Evolutionary conservation across 768 basidiomycete genomes (phyloP), one percentile per base, ranked within the genome.

Genomic region (Trametes sanguinea): DNA sequence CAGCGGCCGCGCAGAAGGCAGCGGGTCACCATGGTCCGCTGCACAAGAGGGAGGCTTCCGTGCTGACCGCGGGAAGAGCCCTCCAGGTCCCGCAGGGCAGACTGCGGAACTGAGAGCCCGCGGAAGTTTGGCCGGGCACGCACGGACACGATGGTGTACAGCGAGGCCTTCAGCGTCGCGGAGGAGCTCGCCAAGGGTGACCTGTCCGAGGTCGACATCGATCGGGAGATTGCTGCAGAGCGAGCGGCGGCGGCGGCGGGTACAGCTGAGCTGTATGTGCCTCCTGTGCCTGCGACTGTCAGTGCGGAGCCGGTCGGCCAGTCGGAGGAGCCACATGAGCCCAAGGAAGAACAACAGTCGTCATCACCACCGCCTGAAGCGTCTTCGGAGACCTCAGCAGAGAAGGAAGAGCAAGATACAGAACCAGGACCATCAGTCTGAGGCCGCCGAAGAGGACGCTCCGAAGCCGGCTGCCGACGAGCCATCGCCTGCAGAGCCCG

Each of bases 81-180:
- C 68, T 0, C 68, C 69, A 0, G 63, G 61, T 3, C 67, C 65
- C 0, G 56, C 65, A 2, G 61, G 46, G 51, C 61, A 53, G 35
- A 45, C 82, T n/a, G 42, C 75, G 82, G 8, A 80, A 73, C 43
- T n/a, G 67, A 22, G 84, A 86, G 1, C 76, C 67, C 67, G 29
- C 62, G 64, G 22, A 65, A 64, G 62, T 56, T 65, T 7, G 67
- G 67, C 2, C 55, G 88, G 35, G 81, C 72, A 62, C 76, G 88
- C 63, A 90, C 89, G 8, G 88, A 89, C 65, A 91, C 89, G 2
- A 90, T 91, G 89, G 82, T 90, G 22, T 81, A 84, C 65, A 84
- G 81, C 67, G 81, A 83, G 61, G 76, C 69, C 0, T 75, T 65
- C 42, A 75, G 53, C 53, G 62, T 78, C 51, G 71, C 70, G 9